These are phyloP conservation scores for Rhynchosporium secalis DNA, from an alignment of 2,329 filamentous ascomycete genomes.

Conservation along the genomic window DNA sequence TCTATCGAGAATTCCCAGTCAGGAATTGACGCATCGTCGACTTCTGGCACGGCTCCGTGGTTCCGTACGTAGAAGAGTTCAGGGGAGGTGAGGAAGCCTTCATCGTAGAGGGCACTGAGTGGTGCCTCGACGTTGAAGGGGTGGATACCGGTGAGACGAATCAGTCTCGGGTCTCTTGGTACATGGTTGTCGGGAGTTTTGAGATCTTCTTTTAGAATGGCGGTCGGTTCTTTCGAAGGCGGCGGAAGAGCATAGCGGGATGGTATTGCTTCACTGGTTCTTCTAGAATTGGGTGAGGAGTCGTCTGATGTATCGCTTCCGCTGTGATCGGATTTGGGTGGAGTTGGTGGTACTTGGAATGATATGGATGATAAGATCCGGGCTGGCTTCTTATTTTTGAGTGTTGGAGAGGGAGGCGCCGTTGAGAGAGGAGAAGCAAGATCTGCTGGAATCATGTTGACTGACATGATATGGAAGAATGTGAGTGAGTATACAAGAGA, in stretches of 20 bases:
- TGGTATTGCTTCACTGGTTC: slow-evolving; percentile 22
- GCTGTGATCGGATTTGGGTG: slow-evolving; percentile 36
- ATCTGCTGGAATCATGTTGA: slow-evolving; percentile 6
- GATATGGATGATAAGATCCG: slow-evolving; percentile 18
- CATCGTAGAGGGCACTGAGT: slow-evolving; percentile 72
- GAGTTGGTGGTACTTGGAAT: slow-evolving; percentile 34
- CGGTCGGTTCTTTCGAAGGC: slow-evolving; percentile 53
- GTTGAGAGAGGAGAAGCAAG: neutral
- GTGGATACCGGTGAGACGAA: slow-evolving; percentile 83
- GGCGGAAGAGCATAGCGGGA: slow-evolving; percentile 63
- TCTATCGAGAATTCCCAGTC: slow-evolving; percentile 84
- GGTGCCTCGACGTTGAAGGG: slow-evolving; percentile 91
- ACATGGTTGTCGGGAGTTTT: slow-evolving; percentile 85
- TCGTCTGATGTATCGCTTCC: slow-evolving; percentile 30
- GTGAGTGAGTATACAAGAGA: neutral
- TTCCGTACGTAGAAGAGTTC: slow-evolving; percentile 92
- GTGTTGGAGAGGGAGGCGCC: slow-evolving; percentile 11
- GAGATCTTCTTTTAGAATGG: slow-evolving; percentile 71
- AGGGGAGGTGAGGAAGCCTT: slow-evolving; percentile 82
- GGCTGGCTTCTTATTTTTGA: slow-evolving; percentile 18
- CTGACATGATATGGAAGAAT: slow-evolving; percentile 16
- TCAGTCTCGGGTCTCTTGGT: slow-evolving; percentile 74
- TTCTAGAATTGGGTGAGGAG: slow-evolving; percentile 26
- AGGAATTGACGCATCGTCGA: slow-evolving; percentile 69
- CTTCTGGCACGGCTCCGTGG: slow-evolving; percentile 78